phyloP scores from a whole-genome alignment of 306 rosid genomes.

The Rosa persica region DNA sequence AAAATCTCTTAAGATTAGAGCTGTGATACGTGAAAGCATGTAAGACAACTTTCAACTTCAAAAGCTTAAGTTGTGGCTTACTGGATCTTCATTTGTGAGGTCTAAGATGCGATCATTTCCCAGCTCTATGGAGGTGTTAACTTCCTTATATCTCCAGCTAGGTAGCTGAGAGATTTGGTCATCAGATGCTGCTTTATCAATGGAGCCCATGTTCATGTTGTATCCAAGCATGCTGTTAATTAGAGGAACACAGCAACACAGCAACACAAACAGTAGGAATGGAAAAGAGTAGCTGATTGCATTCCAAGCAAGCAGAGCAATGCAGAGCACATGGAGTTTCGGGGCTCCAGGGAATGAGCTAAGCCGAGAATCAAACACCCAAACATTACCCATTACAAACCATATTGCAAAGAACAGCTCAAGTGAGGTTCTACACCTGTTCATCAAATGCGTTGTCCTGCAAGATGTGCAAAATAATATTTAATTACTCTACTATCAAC shows the following conservation, averaged over 20 bases:
- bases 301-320: conserved; percentile 85
- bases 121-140: conserved; percentile 36
- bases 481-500: background rate
- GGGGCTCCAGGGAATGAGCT: conserved; percentile 74
- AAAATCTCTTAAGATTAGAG: too few species aligned
- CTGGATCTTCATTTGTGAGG: conserved; percentile 57
- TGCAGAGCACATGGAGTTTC: conserved; percentile 75
- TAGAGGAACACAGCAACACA: conserved; percentile 90
- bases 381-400: conserved; percentile 99
- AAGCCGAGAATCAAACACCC: conserved; percentile 88
- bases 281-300: conserved; percentile 95
- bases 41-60: background rate
- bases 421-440: conserved; percentile 72
- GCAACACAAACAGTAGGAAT: conserved; percentile 75
- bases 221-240: conserved; percentile 74
- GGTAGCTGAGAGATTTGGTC: conserved; percentile 82
- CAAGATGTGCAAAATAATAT: background rate
- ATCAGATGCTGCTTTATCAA: conserved; percentile 73
- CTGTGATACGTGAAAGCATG: background rate
- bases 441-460: conserved; percentile 79
- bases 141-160: conserved; percentile 65
- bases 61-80: conserved; percentile 39
- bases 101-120: conserved; percentile 39
- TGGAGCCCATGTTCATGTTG: conserved; percentile 85
- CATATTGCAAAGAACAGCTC: conserved; percentile 96